Evolutionary conservation across 306 rosid species (phyloP), one percentile per base, ranked within the genome.

Genomic region (Acacia confusa): DNA sequence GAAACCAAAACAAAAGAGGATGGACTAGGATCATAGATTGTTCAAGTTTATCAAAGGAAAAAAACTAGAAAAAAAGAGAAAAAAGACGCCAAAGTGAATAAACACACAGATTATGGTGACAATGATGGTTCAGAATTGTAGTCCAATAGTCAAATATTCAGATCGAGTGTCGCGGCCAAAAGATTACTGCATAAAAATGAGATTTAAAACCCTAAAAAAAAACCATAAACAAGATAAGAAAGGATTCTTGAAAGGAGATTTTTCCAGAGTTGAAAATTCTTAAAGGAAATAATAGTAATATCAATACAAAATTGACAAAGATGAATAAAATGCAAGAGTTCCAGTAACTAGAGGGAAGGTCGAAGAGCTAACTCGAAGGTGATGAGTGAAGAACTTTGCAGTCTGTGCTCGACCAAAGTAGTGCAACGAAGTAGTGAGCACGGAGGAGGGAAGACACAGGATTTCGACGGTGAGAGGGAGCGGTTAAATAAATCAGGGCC

Each of bases 201-300:
- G 38, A 28, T 27, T 63, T 2, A 27, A 83, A 86, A 86, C 85
- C 89, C 89, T 86, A 81, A 74, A 36, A 48, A 19, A 76, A 69
- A 77, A 79, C n/a, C n/a, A 57, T 7, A 69, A 53, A 27, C 24
- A 67, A 2, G 30, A 6, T 32, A 74, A 9, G 55, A 22, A 44
- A 10, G 74, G 15, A 17, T 13, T 48, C 40, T 16, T 0, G 19
- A 66, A 78, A 65, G 44, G 72, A 67, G 60, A 76, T 57, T 75
- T 36, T 5, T 67, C 1, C 32, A 1, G 44, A 12, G 38, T 15
- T 9, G 72, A 68, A 36, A 81, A 66, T 3, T 1, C 14, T 64
- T 10, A 63, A 66, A 48, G 32, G 28, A 55, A 4, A 27, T 28
- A 63, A 27, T 60, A 12, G 67, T 48, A 27, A 43, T 70, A 52